A percentile compares a stretch with the other conserved stretches of the same genome.
Conservation (phyloP, 78 protist species). For the Diacronema lutheri region DNA sequence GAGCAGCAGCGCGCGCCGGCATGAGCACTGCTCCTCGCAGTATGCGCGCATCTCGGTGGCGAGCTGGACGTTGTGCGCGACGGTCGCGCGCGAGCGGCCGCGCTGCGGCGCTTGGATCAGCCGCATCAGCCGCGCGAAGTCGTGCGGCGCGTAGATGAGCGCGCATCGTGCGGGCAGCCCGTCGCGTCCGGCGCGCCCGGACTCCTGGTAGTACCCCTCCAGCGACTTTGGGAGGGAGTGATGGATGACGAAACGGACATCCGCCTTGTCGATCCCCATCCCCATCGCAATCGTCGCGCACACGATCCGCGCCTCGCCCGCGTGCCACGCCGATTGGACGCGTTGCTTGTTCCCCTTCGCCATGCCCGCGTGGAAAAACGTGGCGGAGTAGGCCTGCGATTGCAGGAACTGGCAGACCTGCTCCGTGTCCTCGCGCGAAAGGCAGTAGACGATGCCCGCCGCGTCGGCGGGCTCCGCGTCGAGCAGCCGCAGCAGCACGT, state of each 20-base stretch:
- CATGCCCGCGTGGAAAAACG: constrained; percentile 28
- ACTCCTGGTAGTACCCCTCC: constrained; percentile 88
- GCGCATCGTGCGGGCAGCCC: constrained; percentile 42
- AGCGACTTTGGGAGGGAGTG: constrained; percentile 92
- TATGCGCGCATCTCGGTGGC: constrained; percentile 30
- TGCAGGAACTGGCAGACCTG: not conserved
- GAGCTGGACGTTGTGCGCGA: not conserved
- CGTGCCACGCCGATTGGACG: constrained; percentile 25
- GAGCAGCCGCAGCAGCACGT: not conserved
- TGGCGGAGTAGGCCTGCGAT: not conserved
- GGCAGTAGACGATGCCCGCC: constrained; percentile 53
- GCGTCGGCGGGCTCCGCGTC: not conserved
- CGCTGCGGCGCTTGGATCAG: not conserved
- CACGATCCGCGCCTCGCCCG: constrained; percentile 3
- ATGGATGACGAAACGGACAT: constrained; percentile 92
- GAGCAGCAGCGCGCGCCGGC: constrained; percentile 43
- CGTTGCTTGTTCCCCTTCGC: not conserved
- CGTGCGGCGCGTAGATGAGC: constrained; percentile 38
- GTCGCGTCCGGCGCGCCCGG: constrained; percentile 67
- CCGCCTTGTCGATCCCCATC: constrained; percentile 57
- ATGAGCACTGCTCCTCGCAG: constrained; percentile 45
- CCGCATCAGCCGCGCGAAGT: constrained; percentile 1
- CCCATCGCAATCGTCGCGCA: constrained; percentile 52
- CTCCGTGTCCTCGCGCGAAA: constrained; percentile 33
- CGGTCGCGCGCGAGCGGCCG: not conserved